Conservation (phyloP, 768 basidiomycete species). For the Tylopilus intermedius region DNA sequence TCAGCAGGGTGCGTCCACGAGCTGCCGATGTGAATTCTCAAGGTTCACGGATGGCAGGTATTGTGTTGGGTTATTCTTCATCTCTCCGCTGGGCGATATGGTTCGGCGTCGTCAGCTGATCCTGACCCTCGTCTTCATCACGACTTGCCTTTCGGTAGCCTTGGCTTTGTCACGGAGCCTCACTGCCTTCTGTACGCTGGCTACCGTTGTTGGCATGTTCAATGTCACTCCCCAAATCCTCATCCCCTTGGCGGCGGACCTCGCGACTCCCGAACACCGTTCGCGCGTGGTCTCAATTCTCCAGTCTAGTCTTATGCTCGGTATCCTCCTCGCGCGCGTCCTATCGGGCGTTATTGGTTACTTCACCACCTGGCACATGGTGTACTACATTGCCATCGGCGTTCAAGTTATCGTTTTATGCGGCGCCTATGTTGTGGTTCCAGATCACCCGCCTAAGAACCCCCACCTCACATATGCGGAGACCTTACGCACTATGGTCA, state of each 20-base stretch:
- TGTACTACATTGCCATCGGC: constrained; percentile 41
- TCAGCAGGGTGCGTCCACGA: constrained; percentile 52
- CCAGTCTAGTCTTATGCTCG: constrained; percentile 27
- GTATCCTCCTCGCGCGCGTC: constrained; percentile 30
- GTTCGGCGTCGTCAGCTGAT: constrained; percentile 41
- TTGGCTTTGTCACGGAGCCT: constrained; percentile 35
- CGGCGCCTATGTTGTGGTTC: constrained; percentile 31
- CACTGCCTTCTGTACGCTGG: constrained; percentile 30
- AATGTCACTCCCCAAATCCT: constrained; percentile 38
- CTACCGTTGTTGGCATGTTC: constrained; percentile 34
- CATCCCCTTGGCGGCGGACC: constrained; percentile 43
- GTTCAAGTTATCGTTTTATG: constrained; percentile 27
- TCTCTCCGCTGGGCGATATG: constrained; percentile 45
- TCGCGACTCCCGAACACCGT: constrained; percentile 31
- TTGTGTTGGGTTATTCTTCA: constrained; percentile 36
- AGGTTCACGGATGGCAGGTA: not conserved
- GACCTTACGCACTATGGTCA: constrained; percentile 37
- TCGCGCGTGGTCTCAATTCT: constrained; percentile 29
- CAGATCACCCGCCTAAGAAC: constrained; percentile 40
- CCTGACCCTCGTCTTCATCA: constrained; percentile 30
- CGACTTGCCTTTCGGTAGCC: constrained; percentile 36
- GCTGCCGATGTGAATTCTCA: not conserved
- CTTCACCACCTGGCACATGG: constrained; percentile 37
- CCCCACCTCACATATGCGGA: constrained; percentile 32
- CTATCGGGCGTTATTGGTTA: constrained; percentile 38